Evolutionary conservation across 805 yeast genomes (phyloP).

Genomic region (Candida glaebosa): DNA sequence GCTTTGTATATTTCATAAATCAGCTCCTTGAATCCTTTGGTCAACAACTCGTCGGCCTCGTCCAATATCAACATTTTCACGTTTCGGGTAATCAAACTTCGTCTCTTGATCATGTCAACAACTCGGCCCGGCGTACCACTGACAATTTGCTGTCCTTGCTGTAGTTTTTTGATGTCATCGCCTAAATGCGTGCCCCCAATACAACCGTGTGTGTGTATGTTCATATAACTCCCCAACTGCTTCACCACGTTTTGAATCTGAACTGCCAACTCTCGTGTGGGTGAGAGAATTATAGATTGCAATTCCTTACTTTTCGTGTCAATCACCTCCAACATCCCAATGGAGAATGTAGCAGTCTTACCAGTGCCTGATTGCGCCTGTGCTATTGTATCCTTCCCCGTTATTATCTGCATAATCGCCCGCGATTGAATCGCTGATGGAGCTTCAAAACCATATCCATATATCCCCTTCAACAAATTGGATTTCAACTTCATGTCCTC

Average conservation of each 20-base stretch:
- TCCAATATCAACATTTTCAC: constrained; percentile 88
- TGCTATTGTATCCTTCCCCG: constrained; percentile 93
- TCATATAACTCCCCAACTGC: constrained; percentile 84
- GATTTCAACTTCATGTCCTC: constrained; percentile 42
- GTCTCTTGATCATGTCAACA: constrained; percentile 82
- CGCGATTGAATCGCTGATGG: constrained; percentile 98
- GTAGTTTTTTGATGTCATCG: constrained; percentile 72
- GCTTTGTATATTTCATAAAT: constrained; percentile 86
- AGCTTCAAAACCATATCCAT: constrained; percentile 88
- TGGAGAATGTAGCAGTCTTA: constrained; percentile 97
- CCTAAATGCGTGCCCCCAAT: constrained; percentile 89
- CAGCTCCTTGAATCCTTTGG: constrained; percentile 93
- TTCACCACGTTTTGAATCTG: constrained; percentile 89
- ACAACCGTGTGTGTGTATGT: constrained; percentile 82
- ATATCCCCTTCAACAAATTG: constrained; percentile 52
- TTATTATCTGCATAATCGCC: constrained; percentile 92
- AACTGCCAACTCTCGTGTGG: constrained; percentile 93
- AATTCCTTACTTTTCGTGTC: constrained; percentile 70
- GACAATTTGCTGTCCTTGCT: constrained; percentile 82
- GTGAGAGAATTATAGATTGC: constrained; percentile 89
- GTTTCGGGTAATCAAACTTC: constrained; percentile 67
- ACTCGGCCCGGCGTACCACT: constrained; percentile 99
- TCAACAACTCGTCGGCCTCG: constrained; percentile 94
- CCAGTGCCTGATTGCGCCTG: constrained; percentile 99
- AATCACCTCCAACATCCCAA: constrained; percentile 84